Evolutionary conservation across 345 rosid genomes (phyloP).

Genomic region (Balakata baccata): DNA sequence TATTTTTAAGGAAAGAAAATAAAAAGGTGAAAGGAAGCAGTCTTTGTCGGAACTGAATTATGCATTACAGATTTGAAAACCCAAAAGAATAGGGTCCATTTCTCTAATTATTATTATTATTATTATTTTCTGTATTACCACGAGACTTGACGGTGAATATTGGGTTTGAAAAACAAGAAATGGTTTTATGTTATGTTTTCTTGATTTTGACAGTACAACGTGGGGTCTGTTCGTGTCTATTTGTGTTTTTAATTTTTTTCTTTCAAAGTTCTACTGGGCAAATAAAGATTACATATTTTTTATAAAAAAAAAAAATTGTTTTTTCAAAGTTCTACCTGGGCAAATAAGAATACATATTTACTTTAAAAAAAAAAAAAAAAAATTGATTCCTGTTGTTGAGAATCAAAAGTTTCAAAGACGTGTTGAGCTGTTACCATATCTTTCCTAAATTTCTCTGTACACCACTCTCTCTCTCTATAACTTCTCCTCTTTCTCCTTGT

Average conservation of each 20-base stretch:
- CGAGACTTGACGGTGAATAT: background rate
- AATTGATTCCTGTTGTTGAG: background rate
- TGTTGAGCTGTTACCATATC: slow-evolving; percentile 68
- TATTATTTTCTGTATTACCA: background rate
- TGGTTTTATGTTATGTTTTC: background rate
- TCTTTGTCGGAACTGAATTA: background rate
- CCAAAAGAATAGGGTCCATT: background rate
- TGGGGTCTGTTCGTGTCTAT: slow-evolving; percentile 21
- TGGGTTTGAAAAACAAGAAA: background rate
- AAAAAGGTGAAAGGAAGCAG: background rate
- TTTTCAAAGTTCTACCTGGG: background rate
- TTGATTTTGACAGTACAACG: background rate
- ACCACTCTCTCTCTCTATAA: slow-evolving; percentile 13
- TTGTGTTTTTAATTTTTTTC: too few relatives aligned
- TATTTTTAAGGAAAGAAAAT: too few relatives aligned
- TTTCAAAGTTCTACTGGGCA: too few relatives aligned
- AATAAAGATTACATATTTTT: too few relatives aligned
- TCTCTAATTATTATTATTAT: background rate
- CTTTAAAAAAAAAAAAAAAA: background rate
- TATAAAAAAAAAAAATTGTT: too few relatives aligned
- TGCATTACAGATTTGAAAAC: background rate
- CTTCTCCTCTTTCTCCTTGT: slow-evolving; percentile 4
- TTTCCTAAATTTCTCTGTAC: slow-evolving; percentile 13
- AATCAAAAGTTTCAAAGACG: slow-evolving; percentile 39
- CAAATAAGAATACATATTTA: background rate